Evolutionary conservation across 2,329 filamentous ascomycete genomes (phyloP).

Genomic region (Penicillium thymicola): DNA sequence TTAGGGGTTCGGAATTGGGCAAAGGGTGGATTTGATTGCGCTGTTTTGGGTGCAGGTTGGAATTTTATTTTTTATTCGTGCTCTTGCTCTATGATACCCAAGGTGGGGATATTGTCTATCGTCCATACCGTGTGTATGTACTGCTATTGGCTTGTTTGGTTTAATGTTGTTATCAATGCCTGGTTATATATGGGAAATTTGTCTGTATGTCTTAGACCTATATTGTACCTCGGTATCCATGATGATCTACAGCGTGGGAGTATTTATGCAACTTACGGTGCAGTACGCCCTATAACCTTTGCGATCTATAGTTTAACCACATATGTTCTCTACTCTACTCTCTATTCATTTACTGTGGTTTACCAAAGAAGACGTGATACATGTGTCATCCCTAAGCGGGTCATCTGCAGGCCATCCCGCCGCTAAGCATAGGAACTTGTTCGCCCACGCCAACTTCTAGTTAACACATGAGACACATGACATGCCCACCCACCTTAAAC

Average conservation of each 20-base stretch:
- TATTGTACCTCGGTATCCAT: not conserved
- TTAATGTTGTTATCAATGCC: not conserved
- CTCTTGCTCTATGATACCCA: not conserved
- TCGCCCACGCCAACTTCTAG: not conserved
- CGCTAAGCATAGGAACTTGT: not conserved
- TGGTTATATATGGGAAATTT: no score
- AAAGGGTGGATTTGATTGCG: no score
- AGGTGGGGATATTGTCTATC: not conserved
- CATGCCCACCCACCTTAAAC: not conserved
- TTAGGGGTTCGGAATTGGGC: not conserved
- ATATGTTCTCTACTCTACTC: not conserved
- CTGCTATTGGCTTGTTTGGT: not conserved
- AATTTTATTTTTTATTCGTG: not conserved
- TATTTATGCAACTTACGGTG: not conserved
- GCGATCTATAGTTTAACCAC: not conserved
- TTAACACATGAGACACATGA: not conserved
- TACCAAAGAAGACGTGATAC: not conserved
- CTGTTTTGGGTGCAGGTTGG: not conserved
- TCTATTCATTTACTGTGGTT: not conserved
- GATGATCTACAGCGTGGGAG: not conserved
- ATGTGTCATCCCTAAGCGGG: no score
- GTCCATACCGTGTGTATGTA: not conserved
- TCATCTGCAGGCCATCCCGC: not conserved
- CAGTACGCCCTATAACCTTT: not conserved
- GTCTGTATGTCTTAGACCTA: no score